Evolutionary conservation across 208 protist species (phyloP).

Genomic region (Crithidia fasciculata): DNA sequence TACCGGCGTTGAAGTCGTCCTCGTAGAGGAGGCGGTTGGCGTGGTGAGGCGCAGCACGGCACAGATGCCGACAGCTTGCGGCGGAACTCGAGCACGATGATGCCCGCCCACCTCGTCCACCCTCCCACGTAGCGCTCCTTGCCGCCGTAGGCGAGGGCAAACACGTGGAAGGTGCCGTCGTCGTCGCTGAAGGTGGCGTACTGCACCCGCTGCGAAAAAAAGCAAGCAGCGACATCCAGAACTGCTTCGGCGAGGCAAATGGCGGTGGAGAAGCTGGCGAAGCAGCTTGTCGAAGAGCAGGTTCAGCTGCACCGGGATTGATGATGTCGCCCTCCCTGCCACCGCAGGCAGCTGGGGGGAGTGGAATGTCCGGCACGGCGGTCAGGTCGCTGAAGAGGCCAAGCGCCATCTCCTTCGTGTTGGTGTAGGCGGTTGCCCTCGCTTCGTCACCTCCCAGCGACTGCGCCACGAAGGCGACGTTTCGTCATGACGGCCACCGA

Average conservation of each 20-base stretch:
- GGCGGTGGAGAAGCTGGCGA: slow-evolving; percentile 73
- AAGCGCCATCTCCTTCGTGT: slow-evolving; percentile 72
- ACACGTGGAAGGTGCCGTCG: slow-evolving; percentile 74
- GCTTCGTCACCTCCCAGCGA: slow-evolving; percentile 71
- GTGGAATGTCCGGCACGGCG: slow-evolving; percentile 80
- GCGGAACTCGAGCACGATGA: slow-evolving; percentile 73
- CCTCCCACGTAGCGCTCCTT: slow-evolving; percentile 72
- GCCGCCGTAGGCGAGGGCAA: slow-evolving; percentile 66
- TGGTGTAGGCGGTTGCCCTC: slow-evolving; percentile 71
- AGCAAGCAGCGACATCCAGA: slow-evolving; percentile 76
- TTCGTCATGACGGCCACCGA: slow-evolving; percentile 72
- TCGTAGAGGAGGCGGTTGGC: slow-evolving; percentile 59
- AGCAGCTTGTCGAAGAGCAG: slow-evolving; percentile 69
- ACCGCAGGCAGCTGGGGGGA: slow-evolving; percentile 69
- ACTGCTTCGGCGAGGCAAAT: slow-evolving; percentile 65
- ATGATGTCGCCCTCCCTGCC: slow-evolving; percentile 65
- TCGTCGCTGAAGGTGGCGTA: slow-evolving; percentile 82
- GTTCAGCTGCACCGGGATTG: slow-evolving; percentile 74
- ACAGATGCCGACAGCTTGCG: slow-evolving; percentile 67
- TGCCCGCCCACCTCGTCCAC: slow-evolving; percentile 63
- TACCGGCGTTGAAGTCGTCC: slow-evolving; percentile 62
- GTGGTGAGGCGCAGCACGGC: slow-evolving; percentile 66
- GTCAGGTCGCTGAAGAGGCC: slow-evolving; percentile 79
- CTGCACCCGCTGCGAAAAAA: slow-evolving; percentile 56
- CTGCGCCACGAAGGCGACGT: slow-evolving; percentile 57